Evolutionary conservation across 371 early-diverging fungal species (phyloP), one percentile per base, ranked within the genome.

Genomic region (Lichtheimia corymbifera): DNA sequence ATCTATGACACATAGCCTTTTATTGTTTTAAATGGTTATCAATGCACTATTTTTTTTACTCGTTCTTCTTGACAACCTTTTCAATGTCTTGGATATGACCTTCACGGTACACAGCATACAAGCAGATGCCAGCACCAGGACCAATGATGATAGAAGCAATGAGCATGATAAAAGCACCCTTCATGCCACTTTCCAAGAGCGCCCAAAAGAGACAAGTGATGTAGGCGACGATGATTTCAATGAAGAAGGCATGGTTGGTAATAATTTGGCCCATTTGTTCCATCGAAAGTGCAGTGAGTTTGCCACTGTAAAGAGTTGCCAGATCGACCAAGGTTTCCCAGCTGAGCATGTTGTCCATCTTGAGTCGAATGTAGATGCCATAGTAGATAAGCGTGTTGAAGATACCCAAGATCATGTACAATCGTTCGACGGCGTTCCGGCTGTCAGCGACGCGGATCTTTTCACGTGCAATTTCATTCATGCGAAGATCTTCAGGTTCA

Each of bases 71-170:
- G 14, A 44, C 40, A 6, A 62, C 13, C 14, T 27, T 51, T 18
- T 45, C 30, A 2, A 55, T 55, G 25, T 64, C 58, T n/a, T 61
- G 61, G 13, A 66, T 17, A 18, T 30, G 57, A 27, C 50, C 42
- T 43, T 66, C 66, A 22, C 66, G 24, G 24, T 66, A 66, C 15
- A 47, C 66, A 4, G 51, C 42, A 49, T 57, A 66, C 15, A 66
- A 43, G 4, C 55, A 50, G 12, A 51, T 14, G 9, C 57, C 66
- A 25, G 53, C 66, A n/a, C 58, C 61, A 20, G 66, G 66, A 14
- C 66, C 62, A 17, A 66, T 20, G 24, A 61, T 14, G 9, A 56
- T 18, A 15, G 55, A 55, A 4, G 45, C 45, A 3, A 61, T 9
- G 15, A 58, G 7, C 53, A 58, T 44, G n/a, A 61, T 24, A 15